phyloP scores from a whole-genome alignment of 805 yeast species.

The Phaffomyces thermotolerans region DNA sequence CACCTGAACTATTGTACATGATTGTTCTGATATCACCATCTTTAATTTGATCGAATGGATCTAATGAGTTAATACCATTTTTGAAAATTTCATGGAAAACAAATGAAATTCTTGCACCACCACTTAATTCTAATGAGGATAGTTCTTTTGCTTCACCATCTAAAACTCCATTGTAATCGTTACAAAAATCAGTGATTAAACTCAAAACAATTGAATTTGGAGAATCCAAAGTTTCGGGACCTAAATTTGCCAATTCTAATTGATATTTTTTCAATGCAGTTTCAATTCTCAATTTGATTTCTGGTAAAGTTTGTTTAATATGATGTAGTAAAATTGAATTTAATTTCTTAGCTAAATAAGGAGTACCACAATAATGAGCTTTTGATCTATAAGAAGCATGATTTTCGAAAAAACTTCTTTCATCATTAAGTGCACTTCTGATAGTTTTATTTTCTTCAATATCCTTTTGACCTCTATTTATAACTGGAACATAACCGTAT shows the following conservation, averaged over 20 bases:
- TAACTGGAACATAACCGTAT: constrained; percentile 94
- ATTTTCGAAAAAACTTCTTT: constrained; percentile 70
- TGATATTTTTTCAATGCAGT: constrained; percentile 78
- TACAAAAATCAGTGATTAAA: constrained; percentile 87
- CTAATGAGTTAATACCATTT: constrained; percentile 85
- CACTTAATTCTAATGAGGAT: constrained; percentile 83
- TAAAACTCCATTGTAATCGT: constrained; percentile 83
- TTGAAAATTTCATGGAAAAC: constrained; percentile 95
- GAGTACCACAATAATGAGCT: constrained; percentile 98
- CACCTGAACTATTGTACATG: constrained; percentile 93
- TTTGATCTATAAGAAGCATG: constrained; percentile 90
- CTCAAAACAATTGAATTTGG: constrained; percentile 85
- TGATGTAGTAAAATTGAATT: constrained; percentile 85
- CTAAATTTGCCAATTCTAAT: constrained; percentile 66
- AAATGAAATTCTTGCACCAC: constrained; percentile 96
- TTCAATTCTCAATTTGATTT: constrained; percentile 85
- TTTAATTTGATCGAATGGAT: constrained; percentile 94
- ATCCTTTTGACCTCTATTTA: constrained; percentile 95
- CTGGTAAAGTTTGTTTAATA: constrained; percentile 84
- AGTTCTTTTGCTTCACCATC: constrained; percentile 92
- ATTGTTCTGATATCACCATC: constrained; percentile 95
- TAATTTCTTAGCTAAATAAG: constrained; percentile 86
- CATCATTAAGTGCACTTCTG: constrained; percentile 78
- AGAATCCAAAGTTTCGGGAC: constrained; percentile 84
- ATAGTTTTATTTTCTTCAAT: constrained; percentile 85